Conservation (phyloP, 306 rosid genomes). For the Potentilla sterilis region DNA sequence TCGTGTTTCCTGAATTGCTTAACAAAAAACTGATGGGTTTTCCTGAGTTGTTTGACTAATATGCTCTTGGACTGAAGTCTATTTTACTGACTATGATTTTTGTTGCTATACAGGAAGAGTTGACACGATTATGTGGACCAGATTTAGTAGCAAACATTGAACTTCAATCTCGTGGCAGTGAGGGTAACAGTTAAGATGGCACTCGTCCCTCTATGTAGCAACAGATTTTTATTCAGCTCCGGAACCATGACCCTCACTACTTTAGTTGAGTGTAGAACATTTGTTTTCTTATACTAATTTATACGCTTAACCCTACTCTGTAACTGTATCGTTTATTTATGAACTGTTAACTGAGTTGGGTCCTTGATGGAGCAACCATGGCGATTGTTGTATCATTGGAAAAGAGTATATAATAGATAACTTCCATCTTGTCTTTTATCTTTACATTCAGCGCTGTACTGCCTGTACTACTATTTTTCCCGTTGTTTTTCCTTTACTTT, state of each 20-base stretch:
- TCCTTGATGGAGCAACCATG: constrained; percentile 9
- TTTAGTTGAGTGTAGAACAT: constrained; percentile 41
- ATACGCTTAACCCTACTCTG: constrained; percentile 43
- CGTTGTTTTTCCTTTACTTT: background rate
- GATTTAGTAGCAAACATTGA: constrained; percentile 69
- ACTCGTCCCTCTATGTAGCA: constrained; percentile 26
- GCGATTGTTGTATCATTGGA: constrained; percentile 25
- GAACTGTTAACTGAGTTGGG: constrained; percentile 18
- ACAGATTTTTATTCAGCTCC: constrained; percentile 33
- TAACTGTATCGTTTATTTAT: constrained; percentile 19
- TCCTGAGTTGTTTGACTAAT: background rate
- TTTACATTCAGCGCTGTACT: no score
- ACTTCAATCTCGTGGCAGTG: constrained; percentile 29
- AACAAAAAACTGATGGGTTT: background rate
- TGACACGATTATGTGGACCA: constrained; percentile 75
- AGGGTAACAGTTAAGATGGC: constrained; percentile 32
- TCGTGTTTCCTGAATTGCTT: background rate
- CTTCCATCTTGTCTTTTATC: background rate
- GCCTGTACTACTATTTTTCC: no score
- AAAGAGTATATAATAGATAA: constrained; percentile 16
- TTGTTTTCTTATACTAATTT: constrained; percentile 46
- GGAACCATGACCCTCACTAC: constrained; percentile 33
- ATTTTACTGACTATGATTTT: background rate
- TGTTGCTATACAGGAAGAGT: constrained; percentile 65
- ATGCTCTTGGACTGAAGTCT: constrained; percentile 2